phyloP scores from a whole-genome alignment of 108 stramenopile species.

The Phaeodactylum tricornutum region DNA sequence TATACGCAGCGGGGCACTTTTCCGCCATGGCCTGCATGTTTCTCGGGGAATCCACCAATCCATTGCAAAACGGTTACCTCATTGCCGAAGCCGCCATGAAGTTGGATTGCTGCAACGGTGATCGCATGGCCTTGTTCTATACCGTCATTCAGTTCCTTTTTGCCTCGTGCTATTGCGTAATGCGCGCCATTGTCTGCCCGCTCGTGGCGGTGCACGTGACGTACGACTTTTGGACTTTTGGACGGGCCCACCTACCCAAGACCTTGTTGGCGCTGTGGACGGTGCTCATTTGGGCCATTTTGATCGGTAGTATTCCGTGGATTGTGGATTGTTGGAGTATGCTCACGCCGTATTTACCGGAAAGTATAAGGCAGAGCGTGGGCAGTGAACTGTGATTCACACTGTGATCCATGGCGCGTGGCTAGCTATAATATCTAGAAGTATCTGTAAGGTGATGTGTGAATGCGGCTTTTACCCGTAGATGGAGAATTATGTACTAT shows the following conservation, averaged over 20 bases:
- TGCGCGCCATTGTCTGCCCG: conserved; percentile 37
- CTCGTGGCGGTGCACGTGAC: conserved; percentile 26
- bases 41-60: conserved; percentile 56
- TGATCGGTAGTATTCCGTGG: conserved; percentile 39
- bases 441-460: no score
- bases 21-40: conserved; percentile 60
- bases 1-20: conserved; percentile 43
- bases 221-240: conserved; percentile 34
- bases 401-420: no score
- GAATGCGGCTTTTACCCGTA: no score
- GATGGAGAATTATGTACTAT: no score
- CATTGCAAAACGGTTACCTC: conserved; percentile 33
- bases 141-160: conserved; percentile 22
- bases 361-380: not conserved
- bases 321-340: conserved; percentile 17
- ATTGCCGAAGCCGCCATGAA: conserved; percentile 26
- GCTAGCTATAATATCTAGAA: no score
- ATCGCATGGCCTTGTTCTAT: conserved; percentile 15
- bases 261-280: conserved; percentile 36
- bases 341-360: not conserved
- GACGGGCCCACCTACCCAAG: no score
- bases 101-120: conserved; percentile 33
- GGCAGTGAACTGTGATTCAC: no score
- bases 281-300: conserved; percentile 41
- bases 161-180: conserved; percentile 21